A percentile compares a stretch with the other conserved stretches of the same genome.
Conservation (phyloP, 345 rosid species). For the Cardiospermum halicacabum region DNA sequence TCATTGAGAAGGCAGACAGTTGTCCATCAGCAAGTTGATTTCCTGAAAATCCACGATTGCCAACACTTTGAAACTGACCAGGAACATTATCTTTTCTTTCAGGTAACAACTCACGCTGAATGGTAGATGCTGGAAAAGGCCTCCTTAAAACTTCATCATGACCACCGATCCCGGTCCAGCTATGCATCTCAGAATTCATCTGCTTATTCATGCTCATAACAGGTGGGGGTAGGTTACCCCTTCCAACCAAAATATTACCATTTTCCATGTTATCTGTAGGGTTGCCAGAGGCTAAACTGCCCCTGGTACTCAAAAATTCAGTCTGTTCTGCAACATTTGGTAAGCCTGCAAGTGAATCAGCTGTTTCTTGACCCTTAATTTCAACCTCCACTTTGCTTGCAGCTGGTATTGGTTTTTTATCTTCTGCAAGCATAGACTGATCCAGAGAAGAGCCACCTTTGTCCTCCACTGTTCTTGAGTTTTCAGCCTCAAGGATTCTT, state of each 20-base stretch:
- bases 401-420: conserved; percentile 37
- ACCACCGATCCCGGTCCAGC: conserved; percentile 41
- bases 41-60: conserved; percentile 23
- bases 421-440: conserved; percentile 35
- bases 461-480: conserved; percentile 37
- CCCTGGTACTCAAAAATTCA: conserved; percentile 32
- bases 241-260: conserved; percentile 33
- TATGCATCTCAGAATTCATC: conserved; percentile 37
- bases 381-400: conserved; percentile 42
- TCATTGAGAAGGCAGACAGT: conserved; percentile 12
- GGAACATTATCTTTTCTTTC: conserved; percentile 31
- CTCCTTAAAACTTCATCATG: conserved; percentile 36
- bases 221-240: conserved; percentile 33
- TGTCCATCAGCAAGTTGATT: conserved; percentile 14
- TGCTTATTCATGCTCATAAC: conserved; percentile 33
- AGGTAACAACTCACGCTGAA: conserved; percentile 29
- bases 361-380: conserved; percentile 41
- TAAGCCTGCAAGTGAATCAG: conserved; percentile 30
- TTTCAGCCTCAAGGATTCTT: conserved; percentile 44
- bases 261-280: conserved; percentile 29
- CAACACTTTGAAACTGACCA: conserved; percentile 31
- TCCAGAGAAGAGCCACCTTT: conserved; percentile 32
- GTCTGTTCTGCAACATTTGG: conserved; percentile 29
- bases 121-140: conserved; percentile 24
- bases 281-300: conserved; percentile 23